phyloP scores from a whole-genome alignment of 768 basidiomycete genomes.

The Gloeostereum incarnatum region DNA sequence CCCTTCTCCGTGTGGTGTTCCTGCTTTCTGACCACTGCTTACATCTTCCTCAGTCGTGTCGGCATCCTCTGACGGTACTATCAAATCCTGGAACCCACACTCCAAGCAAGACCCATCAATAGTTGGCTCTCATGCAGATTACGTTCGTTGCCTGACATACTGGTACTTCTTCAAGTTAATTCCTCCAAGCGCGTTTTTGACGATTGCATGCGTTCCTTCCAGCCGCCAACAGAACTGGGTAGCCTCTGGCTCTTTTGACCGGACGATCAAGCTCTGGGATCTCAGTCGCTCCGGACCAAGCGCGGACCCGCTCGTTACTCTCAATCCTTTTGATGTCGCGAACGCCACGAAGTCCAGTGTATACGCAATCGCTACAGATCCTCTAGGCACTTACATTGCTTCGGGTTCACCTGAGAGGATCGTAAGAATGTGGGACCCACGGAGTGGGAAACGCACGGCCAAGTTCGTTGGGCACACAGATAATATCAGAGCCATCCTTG shows the following conservation, averaged over 20 bases:
- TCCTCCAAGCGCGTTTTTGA: conserved; percentile 2
- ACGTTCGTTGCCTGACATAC: conserved; percentile 71
- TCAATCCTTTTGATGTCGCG: conserved; percentile 61
- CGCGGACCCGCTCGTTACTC: conserved; percentile 46
- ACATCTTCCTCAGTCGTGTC: conserved; percentile 56
- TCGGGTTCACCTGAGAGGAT: conserved; percentile 91
- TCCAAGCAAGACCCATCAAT: conserved; percentile 49
- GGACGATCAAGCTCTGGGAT: conserved; percentile 94
- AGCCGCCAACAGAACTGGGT: conserved; percentile 82
- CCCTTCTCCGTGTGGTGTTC: too few species aligned
- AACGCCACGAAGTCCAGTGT: conserved; percentile 59
- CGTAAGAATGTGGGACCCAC: conserved; percentile 88
- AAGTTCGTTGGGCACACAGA: conserved; percentile 97
- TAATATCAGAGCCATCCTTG: conserved; percentile 83
- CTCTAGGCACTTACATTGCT: conserved; percentile 72
- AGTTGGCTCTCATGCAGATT: conserved; percentile 76
- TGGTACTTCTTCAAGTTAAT: conserved; percentile 34
- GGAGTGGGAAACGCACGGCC: conserved; percentile 69
- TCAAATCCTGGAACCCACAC: conserved; percentile 93
- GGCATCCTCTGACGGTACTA: conserved; percentile 91
- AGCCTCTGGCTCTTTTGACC: conserved; percentile 90
- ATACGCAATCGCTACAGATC: conserved; percentile 76
- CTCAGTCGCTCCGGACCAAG: conserved; percentile 29
- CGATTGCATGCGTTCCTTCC: conserved; percentile 9
- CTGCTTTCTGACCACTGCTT: conserved; percentile 4